These are phyloP conservation scores for Candida rishiriensis DNA, from an alignment of 805 yeast species.

Conservation along the genomic window DNA sequence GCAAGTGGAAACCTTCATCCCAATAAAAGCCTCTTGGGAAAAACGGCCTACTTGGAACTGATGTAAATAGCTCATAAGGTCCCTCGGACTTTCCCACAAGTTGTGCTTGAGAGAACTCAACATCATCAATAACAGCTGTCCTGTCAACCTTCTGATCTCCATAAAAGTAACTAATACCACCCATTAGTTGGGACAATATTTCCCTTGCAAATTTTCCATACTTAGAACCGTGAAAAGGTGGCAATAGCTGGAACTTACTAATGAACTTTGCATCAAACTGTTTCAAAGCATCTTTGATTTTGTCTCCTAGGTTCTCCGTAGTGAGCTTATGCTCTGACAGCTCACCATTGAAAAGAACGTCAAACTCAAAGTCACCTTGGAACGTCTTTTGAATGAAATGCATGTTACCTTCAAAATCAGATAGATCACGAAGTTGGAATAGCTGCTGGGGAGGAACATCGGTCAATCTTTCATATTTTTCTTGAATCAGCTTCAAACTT, in stretches of 20 bases:
- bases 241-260: slow-evolving; percentile 42
- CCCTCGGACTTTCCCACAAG: slow-evolving; percentile 61
- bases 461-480: slow-evolving; percentile 19
- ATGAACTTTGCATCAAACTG: slow-evolving; percentile 52
- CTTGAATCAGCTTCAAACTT: slow-evolving; percentile 46
- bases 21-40: slow-evolving; percentile 97
- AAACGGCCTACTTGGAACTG: slow-evolving; percentile 89
- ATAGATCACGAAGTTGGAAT: slow-evolving; percentile 54
- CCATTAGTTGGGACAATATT: slow-evolving; percentile 74
- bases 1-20: slow-evolving; percentile 96
- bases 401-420: slow-evolving; percentile 64
- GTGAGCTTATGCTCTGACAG: slow-evolving; percentile 36
- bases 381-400: slow-evolving; percentile 77
- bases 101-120: slow-evolving; percentile 52
- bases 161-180: slow-evolving; percentile 84
- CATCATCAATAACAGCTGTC: slow-evolving; percentile 61
- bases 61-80: slow-evolving; percentile 70
- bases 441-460: slow-evolving; percentile 44
- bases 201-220: slow-evolving; percentile 66
- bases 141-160: slow-evolving; percentile 85
- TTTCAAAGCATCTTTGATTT: slow-evolving; percentile 29
- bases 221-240: slow-evolving; percentile 46
- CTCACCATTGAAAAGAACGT: slow-evolving; percentile 53
- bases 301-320: slow-evolving; percentile 32
- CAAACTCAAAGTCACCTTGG: slow-evolving; percentile 72